phyloP scores from a whole-genome alignment of 306 rosid genomes.

The Castanopsis chinensis region DNA sequence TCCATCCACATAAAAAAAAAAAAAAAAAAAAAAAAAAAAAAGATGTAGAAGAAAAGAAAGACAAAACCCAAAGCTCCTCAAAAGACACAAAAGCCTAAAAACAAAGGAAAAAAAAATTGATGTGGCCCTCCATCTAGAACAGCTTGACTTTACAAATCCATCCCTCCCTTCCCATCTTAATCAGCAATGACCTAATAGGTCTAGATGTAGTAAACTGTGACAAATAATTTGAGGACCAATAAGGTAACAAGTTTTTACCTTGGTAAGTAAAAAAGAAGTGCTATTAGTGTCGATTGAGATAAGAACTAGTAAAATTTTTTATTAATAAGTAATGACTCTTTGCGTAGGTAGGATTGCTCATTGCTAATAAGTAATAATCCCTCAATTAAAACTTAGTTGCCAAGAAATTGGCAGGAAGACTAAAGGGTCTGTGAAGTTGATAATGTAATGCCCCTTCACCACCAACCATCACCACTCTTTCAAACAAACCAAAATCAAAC shows the following conservation, averaged over 20 bases:
- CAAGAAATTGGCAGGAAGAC: slow-evolving; percentile 32
- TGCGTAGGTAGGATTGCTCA: no score
- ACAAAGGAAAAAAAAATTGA: neutral
- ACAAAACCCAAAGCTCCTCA: slow-evolving; percentile 18
- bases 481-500: slow-evolving; percentile 7
- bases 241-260: no score
- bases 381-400: slow-evolving; percentile 15
- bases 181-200: neutral
- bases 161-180: neutral
- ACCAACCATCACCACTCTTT: slow-evolving; percentile 19
- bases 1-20: slow-evolving; percentile 10
- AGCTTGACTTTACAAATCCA: slow-evolving; percentile 42
- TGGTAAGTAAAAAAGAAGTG: no score
- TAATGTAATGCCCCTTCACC: slow-evolving; percentile 24
- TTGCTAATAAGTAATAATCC: neutral
- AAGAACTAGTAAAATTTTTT: no score
- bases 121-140: slow-evolving; percentile 31
- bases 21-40: neutral
- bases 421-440: slow-evolving; percentile 33
- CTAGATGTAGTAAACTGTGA: no score
- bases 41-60: neutral
- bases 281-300: no score
- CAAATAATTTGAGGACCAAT: no score
- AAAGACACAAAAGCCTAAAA: neutral
- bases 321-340: no score